Evolutionary conservation across 805 yeast genomes (phyloP), one percentile per base, ranked within the genome.

Genomic region (Monosporozyma siamensis): DNA sequence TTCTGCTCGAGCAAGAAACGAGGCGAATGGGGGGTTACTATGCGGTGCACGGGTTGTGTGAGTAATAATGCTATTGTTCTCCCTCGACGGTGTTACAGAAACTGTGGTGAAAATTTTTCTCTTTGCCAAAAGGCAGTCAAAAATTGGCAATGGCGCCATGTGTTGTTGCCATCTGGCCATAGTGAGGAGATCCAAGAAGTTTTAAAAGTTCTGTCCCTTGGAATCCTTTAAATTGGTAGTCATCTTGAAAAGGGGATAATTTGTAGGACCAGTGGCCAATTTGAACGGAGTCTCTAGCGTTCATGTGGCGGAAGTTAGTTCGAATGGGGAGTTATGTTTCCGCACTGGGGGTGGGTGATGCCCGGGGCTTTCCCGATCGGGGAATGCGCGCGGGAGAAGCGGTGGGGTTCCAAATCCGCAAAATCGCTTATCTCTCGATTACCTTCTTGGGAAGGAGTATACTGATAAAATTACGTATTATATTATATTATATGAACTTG

Each of bases 141-240:
- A n/a, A n/a, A n/a, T n/a, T n/a, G n/a, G n/a, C n/a, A n/a, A n/a
- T n/a, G n/a, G n/a, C n/a, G n/a, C n/a, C n/a, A n/a, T n/a, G n/a
- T n/a, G n/a, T n/a, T n/a, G n/a, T n/a, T 12, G 35, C n/a, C 15
- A 20, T 32, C 35, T 32, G 35, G 35, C n/a, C 35, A 32, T 32
- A 32, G 23, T 32, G 8, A 20, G 11, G 35, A n/a, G 23, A 8
- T 12, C 11, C 15, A 8, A n/a, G 31, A 17, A 18, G 35, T 20
- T 18, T 4, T n/a, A 17, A 12, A 18, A 5, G n/a, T 4, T 8
- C 23, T 18, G 9, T 6, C 7, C 7, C 23, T 12, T 20, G 22
- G 15, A 20, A 32, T 11, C 35, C 32, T 15, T 29, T 29, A 20
- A 14, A 29, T 15, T 29, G 32, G 12, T 9, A 18, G 10, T 18